Percentiles rank a stretch among this genome's conserved stretches.
Conservation (phyloP, 169 alveolate genomes). For the Plasmodium falciparum region DNA sequence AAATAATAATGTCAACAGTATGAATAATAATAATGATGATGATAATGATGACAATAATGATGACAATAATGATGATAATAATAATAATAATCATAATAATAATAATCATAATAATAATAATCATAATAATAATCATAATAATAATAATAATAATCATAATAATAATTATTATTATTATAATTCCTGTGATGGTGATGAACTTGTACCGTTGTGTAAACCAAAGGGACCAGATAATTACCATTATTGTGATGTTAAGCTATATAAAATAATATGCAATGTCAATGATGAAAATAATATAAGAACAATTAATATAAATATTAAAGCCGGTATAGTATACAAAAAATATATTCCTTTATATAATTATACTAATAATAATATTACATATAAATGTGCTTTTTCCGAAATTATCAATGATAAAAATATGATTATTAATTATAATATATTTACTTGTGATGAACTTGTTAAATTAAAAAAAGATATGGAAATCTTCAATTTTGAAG, state of each 20-base stretch:
- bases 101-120: too few species aligned
- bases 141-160: too few species aligned
- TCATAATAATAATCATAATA: too few species aligned
- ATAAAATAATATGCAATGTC: conserved; percentile 47
- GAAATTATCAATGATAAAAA: conserved; percentile 33
- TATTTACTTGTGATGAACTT: conserved; percentile 29
- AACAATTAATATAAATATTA: conserved; percentile 29
- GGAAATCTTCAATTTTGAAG: conserved; percentile 39
- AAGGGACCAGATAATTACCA: not conserved
- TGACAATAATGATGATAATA: not conserved
- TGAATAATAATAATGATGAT: not conserved
- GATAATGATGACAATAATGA: too few species aligned
- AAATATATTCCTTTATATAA: conserved; percentile 37
- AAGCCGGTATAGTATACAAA: conserved; percentile 23
- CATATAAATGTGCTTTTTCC: conserved; percentile 16
- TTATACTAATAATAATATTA: conserved; percentile 32
- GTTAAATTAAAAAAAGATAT: conserved; percentile 51
- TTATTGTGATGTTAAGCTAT: conserved; percentile 1
- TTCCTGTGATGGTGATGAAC: too few species aligned
- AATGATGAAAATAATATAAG: conserved; percentile 16
- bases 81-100: not conserved
- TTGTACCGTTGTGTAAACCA: too few species aligned
- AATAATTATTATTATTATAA: too few species aligned
- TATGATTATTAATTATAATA: conserved; percentile 22
- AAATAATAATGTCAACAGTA: not conserved